Evolutionary conservation across 495 filamentous ascomycete genomes (phyloP).

Genomic region (Penicillium nucicola): DNA sequence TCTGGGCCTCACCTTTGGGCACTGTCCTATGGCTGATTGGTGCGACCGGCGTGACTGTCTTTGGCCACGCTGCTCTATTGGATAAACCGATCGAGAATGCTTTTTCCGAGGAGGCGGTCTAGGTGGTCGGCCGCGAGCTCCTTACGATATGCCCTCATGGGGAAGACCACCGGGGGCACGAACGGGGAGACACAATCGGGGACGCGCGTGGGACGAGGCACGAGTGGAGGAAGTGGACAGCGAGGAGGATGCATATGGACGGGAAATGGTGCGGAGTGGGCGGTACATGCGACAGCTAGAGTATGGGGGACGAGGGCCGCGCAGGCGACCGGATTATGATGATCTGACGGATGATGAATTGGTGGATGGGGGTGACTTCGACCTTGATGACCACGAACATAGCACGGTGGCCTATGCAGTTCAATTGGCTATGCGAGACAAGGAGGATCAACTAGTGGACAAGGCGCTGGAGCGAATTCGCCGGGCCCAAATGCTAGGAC

Average conservation of each 20-base stretch:
- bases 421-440: slow-evolving; percentile 55
- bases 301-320: slow-evolving; percentile 31
- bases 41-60: slow-evolving; percentile 82
- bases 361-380: slow-evolving; percentile 53
- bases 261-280: slow-evolving; percentile 42
- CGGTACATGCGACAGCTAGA: slow-evolving; percentile 28
- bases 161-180: slow-evolving; percentile 96
- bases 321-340: slow-evolving; percentile 48
- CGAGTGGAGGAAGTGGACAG: slow-evolving; percentile 71
- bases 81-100: slow-evolving; percentile 99
- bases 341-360: slow-evolving; percentile 46
- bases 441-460: slow-evolving; percentile 71
- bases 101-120: slow-evolving; percentile 99
- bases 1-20: slow-evolving; percentile 75
- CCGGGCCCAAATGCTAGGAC: slow-evolving; percentile 68
- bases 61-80: slow-evolving; percentile 94
- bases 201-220: slow-evolving; percentile 51
- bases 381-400: slow-evolving; percentile 52
- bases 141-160: slow-evolving; percentile 90
- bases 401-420: slow-evolving; percentile 47
- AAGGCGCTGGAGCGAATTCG: slow-evolving; percentile 73
- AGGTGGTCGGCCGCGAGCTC: slow-evolving; percentile 99
- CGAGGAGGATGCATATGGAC: slow-evolving; percentile 60
- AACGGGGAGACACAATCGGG: slow-evolving; percentile 55
- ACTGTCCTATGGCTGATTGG: slow-evolving; percentile 94